These are phyloP conservation scores for Suillus fuscotomentosus DNA, from an alignment of 768 basidiomycete species.

Conservation along the genomic window DNA sequence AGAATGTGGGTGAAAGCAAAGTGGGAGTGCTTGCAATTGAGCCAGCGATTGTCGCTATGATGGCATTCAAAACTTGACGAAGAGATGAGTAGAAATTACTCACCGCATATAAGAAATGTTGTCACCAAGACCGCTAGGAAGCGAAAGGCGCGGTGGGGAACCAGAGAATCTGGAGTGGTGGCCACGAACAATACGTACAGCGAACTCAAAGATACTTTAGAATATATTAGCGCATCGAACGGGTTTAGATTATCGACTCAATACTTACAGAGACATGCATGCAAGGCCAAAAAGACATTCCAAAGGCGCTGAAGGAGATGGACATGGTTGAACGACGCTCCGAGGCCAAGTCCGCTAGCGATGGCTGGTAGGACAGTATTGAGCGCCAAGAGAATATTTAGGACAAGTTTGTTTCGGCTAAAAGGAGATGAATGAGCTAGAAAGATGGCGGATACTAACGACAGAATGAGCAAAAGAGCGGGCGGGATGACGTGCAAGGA, in stretches of 20 bases:
- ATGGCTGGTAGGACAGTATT: constrained; percentile 23
- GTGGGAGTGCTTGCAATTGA: constrained; percentile 23
- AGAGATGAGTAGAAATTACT: constrained; percentile 5
- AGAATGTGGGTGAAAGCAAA: constrained; percentile 23
- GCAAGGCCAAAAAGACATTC: constrained; percentile 16
- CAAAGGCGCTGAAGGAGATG: constrained; percentile 15
- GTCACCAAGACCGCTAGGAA: constrained; percentile 17
- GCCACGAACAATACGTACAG: constrained; percentile 20
- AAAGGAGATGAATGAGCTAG: constrained; percentile 9
- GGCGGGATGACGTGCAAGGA: constrained; percentile 13
- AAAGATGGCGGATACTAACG: constrained; percentile 19
- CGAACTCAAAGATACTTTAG: constrained; percentile 25
- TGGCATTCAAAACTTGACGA: not conserved
- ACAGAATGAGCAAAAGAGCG: constrained; percentile 25
- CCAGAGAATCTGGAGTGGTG: constrained; percentile 6
- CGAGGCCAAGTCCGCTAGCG: constrained; percentile 20
- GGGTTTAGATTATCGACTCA: not conserved
- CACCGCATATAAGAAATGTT: constrained; percentile 27
- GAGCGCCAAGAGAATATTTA: constrained; percentile 15
- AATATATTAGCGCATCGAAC: not conserved
- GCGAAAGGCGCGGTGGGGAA: constrained; percentile 12
- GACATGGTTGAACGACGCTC: constrained; percentile 11
- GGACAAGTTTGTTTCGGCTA: constrained; percentile 9
- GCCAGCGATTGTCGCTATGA: constrained; percentile 24
- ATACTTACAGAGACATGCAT: constrained; percentile 23